phyloP scores from a whole-genome alignment of 2,329 filamentous ascomycete genomes.

The Penicillium sp. region DNA sequence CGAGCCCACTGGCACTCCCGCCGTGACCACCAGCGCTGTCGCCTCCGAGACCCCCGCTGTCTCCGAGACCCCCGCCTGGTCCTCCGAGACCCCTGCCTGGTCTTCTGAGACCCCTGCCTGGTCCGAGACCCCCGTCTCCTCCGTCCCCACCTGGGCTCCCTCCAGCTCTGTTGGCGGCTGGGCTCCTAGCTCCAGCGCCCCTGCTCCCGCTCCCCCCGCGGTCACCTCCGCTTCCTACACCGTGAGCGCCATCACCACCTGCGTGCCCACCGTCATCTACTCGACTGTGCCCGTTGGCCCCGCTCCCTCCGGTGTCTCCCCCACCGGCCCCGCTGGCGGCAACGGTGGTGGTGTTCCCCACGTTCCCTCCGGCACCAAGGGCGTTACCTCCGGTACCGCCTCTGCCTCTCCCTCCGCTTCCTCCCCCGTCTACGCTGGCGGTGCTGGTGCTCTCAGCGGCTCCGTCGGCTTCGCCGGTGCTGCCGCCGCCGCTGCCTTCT shows the following conservation, averaged over 20 bases:
- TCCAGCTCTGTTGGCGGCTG: conserved; percentile 15
- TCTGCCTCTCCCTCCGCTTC: conserved; percentile 13
- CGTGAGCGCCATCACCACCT: conserved; percentile 30
- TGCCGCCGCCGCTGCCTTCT: conserved; percentile 32
- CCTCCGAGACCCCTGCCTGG: conserved; percentile 9
- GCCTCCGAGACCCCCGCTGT: conserved; percentile 9
- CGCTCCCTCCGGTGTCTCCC: conserved; percentile 9
- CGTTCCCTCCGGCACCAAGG: conserved; percentile 19
- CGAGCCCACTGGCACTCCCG: conserved; percentile 18
- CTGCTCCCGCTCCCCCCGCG: conserved; percentile 13
- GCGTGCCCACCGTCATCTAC: conserved; percentile 30
- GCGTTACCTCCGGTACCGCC: conserved; percentile 4
- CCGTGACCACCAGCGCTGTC: conserved; percentile 16
- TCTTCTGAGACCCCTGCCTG: conserved; percentile 1
- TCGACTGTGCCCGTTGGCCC: conserved; percentile 29
- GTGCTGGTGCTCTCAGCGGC: conserved; percentile 29
- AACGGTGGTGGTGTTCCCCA: conserved; percentile 18
- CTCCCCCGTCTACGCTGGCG: conserved; percentile 22
- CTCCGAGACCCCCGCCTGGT: conserved; percentile 11
- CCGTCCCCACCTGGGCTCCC: conserved; percentile 14
- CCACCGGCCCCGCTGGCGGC: conserved; percentile 15
- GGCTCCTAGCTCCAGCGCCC: conserved; percentile 17
- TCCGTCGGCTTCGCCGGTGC: conserved; percentile 33
- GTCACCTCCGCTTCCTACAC: conserved; percentile 17
- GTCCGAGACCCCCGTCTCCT: background rate